A percentile compares a stretch with the other conserved stretches of the same genome.
These are phyloP conservation scores for Aphanoascus verrucosus DNA, from an alignment of 2,329 filamentous ascomycete species.

Conservation along the genomic window DNA sequence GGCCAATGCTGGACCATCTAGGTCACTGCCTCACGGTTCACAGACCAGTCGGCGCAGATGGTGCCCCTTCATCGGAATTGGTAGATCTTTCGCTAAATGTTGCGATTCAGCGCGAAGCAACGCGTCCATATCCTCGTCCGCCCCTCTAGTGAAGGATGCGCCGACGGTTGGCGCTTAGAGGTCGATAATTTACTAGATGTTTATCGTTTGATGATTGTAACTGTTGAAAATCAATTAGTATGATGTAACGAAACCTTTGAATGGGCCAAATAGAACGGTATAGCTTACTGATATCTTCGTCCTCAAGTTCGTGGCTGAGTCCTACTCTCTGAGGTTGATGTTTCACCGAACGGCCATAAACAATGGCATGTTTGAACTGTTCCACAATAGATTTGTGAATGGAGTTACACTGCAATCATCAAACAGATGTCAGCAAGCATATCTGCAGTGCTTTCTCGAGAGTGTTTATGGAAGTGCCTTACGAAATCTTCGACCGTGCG, in stretches of 20 bases:
- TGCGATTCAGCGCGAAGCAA: not conserved
- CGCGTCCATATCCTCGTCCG: not conserved
- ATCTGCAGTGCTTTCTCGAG: not conserved
- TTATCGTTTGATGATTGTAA: constrained; percentile 31
- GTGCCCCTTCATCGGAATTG: not conserved
- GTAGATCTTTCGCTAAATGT: not conserved
- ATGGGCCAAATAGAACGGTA: not conserved
- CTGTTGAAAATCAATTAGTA: constrained; percentile 14
- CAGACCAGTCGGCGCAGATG: not conserved
- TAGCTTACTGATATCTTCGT: constrained; percentile 87
- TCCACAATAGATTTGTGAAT: constrained; percentile 96
- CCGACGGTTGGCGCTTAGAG: not conserved
- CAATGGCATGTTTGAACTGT: constrained; percentile 88
- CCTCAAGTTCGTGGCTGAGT: constrained; percentile 76
- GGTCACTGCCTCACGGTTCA: not conserved
- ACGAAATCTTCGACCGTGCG: constrained; percentile 97
- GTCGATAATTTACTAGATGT: not conserved
- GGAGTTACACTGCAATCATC: constrained; percentile 63
- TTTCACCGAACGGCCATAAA: constrained; percentile 96
- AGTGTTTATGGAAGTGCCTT: constrained; percentile 37
- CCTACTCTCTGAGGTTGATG: constrained; percentile 96
- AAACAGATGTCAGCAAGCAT: not conserved
- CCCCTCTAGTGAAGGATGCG: not conserved
- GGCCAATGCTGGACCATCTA: not conserved
- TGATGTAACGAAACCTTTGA: not conserved